A percentile compares a stretch with the other conserved stretches of the same genome.
Conservation (phyloP, 345 rosid species). For the Aurinia saxatilis region DNA sequence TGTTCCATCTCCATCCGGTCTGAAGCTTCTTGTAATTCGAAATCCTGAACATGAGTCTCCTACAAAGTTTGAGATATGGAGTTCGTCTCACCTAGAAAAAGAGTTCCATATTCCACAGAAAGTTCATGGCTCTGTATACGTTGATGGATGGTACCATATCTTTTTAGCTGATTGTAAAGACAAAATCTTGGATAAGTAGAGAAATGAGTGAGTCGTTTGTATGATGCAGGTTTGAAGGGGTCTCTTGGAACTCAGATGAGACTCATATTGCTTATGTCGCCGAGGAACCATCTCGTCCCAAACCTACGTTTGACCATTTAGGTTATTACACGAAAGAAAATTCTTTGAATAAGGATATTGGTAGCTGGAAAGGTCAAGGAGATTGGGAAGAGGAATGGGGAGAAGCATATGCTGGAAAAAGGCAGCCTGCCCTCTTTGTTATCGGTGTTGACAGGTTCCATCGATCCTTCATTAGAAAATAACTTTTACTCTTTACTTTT, state of each 20-base stretch:
- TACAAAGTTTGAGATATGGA: conserved; percentile 79
- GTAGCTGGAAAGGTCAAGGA: conserved; percentile 92
- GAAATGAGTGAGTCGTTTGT: conserved; percentile 9
- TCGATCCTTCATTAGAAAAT: neutral
- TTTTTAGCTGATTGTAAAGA: neutral
- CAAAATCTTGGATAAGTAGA: neutral
- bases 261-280: conserved; percentile 74
- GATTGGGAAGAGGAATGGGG: conserved; percentile 99
- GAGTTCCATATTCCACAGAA: conserved; percentile 73
- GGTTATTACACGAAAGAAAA: conserved; percentile 50
- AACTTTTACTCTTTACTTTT: neutral
- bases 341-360: conserved; percentile 46
- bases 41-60: conserved; percentile 83
- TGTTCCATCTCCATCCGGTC: conserved; percentile 80
- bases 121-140: conserved; percentile 72
- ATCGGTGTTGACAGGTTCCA: conserved; percentile 52
- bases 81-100: conserved; percentile 62
- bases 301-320: conserved; percentile 51
- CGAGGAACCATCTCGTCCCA: conserved; percentile 55
- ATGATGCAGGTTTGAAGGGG: conserved; percentile 77
- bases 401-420: conserved; percentile 86
- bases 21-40: conserved; percentile 65
- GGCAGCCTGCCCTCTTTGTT: conserved; percentile 69
- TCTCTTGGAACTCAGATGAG: conserved; percentile 90
- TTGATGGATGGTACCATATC: conserved; percentile 69